Percentiles rank a stretch among this genome's conserved stretches.
Conservation (phyloP, 2,329 filamentous ascomycete genomes). For the Aspergillus vadensis region DNA sequence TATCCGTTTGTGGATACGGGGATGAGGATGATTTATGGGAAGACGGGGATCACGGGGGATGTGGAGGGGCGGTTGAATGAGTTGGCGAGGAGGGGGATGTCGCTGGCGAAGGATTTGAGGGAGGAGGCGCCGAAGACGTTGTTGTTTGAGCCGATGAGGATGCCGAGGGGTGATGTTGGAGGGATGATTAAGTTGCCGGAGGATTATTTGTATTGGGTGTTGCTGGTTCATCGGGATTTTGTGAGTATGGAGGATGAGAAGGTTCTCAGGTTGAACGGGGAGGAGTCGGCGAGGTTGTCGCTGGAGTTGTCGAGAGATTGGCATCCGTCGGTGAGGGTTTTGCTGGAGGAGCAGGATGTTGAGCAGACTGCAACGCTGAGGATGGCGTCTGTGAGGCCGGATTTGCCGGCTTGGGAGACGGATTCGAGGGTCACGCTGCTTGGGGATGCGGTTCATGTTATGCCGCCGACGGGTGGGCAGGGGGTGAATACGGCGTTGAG, state of each 20-base stretch:
- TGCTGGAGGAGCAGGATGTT: constrained; percentile 2
- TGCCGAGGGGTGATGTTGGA: background rate
- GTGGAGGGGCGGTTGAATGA: background rate
- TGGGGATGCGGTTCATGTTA: constrained; percentile 50
- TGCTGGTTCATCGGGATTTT: background rate
- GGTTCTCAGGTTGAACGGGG: background rate
- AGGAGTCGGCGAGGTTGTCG: constrained; percentile 1
- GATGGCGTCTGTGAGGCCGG: constrained; percentile 2
- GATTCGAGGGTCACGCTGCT: constrained; percentile 43
- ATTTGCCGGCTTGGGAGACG: background rate
- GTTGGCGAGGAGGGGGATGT: background rate
- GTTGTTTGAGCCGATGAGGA: constrained; percentile 5
- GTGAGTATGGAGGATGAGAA: background rate
- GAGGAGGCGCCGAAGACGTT: background rate
- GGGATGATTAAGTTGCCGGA: background rate
- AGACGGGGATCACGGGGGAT: constrained; percentile 17
- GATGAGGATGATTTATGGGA: constrained; percentile 39
- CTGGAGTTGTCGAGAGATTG: background rate
- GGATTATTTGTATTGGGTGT: constrained; percentile 10
- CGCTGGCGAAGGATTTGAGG: background rate
- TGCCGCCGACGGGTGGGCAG: constrained; percentile 51
- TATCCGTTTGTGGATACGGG: constrained; percentile 41
- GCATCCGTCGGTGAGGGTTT: constrained; percentile 1
- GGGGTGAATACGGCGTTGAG: constrained; percentile 50
- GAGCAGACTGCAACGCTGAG: constrained; percentile 3